Base-by-base conservation (phyloP, 2,329 filamentous ascomycete genomes). In the Aureobasidium zeae region DNA sequence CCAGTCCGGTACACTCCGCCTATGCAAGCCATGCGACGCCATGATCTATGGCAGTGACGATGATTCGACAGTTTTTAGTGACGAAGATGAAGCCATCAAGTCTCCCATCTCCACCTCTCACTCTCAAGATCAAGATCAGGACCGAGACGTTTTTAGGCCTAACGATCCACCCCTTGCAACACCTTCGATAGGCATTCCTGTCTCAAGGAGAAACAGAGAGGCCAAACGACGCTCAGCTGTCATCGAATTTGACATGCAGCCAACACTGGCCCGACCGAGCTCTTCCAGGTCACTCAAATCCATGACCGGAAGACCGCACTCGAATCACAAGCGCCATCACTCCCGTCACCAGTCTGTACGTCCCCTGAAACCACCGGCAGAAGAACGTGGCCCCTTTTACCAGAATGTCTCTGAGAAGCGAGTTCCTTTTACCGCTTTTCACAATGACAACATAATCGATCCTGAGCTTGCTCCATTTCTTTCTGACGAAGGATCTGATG, bases 371-470 rank as follows among this genome's bases (percentile, higher is more conserved):
- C 63, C 76, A 5, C 70, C 73, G 5, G 69, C 79, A 13, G 86
- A 93, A 47, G 86, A 95, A 49, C 76, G 85, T 46, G 89, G 86
- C 0, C 91, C 91, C 0, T 96, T 96, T 52, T 86, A 85, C 55
- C 72, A 87, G 44, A 83, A 82, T 47, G 72, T 79, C 9, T 66
- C 72, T 35, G 67, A 72, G 3, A 77, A 74, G 50, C 81, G 19
- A 9, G 68, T 77, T 6, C 77, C 79, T 30, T 73, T 94, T 25
- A 82, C 88, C 12, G 87, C 87, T n/a, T 96, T 98, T 54, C 91
- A 98, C 60, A 87, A 91, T 57, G 91, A 98, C 67, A 96, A 91
- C 57, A 94, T 98, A 53, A 96, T 98, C 53, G 91, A 98, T 58
- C 91, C 91, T 1, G 91, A 98, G 56, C 69, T 98, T 43, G 89